These are phyloP conservation scores for Davidsoniella australis DNA, from an alignment of 2,329 filamentous ascomycete genomes.

Conservation along the genomic window DNA sequence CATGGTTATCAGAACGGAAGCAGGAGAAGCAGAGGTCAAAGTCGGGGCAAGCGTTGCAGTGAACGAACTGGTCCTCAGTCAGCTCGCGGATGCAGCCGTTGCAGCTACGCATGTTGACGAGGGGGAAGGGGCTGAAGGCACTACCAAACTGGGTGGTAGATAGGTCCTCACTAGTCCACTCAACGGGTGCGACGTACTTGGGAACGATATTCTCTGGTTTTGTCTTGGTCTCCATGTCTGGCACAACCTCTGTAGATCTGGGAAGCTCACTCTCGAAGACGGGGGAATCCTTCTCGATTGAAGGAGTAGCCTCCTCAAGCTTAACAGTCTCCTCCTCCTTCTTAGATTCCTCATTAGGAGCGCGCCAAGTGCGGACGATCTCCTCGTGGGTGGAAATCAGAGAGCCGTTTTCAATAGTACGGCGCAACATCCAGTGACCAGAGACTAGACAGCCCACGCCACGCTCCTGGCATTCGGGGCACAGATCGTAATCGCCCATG, in stretches of 20 bases:
- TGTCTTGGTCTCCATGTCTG: too few relatives aligned
- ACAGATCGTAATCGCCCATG: constrained; percentile 86
- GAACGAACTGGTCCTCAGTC: constrained; percentile 64
- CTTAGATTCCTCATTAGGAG: not conserved
- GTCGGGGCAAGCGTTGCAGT: constrained; percentile 71
- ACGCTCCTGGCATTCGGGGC: constrained; percentile 56
- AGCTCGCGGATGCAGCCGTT: constrained; percentile 43
- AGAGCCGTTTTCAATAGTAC: constrained; percentile 58
- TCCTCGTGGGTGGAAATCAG: constrained; percentile 78
- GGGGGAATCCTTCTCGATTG: not conserved
- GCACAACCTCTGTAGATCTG: too few relatives aligned
- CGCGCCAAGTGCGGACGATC: constrained; percentile 30
- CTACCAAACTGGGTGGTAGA: not conserved
- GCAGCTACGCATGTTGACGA: constrained; percentile 45
- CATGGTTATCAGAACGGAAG: constrained; percentile 59
- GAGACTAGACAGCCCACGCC: constrained; percentile 64
- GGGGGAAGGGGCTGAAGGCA: not conserved
- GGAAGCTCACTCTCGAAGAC: not conserved
- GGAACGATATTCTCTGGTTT: not conserved
- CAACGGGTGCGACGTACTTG: not conserved
- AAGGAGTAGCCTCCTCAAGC: not conserved
- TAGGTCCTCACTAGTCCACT: not conserved
- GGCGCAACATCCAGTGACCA: constrained; percentile 89
- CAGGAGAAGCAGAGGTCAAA: constrained; percentile 82
- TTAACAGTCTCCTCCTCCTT: not conserved